Percentiles rank a stretch among this genome's conserved stretches.
Conservation (phyloP, 73 alveolate species). For the Stentor coeruleus region DNA sequence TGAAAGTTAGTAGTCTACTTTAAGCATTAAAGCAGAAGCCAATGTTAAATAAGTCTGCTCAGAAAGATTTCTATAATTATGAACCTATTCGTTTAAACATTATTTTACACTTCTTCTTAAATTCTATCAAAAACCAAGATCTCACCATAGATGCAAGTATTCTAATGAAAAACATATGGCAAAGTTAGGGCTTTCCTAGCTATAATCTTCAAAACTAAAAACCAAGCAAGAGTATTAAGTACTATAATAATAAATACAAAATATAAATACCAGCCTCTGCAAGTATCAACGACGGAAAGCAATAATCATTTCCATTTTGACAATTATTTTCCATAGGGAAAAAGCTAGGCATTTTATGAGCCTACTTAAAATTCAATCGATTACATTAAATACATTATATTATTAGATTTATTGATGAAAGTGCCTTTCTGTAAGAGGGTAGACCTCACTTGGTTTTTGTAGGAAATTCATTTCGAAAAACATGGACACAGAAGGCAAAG, state of each 20-base stretch:
- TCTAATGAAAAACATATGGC: constrained; percentile 17
- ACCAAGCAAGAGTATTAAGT: constrained; percentile 1
- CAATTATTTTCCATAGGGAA: no score
- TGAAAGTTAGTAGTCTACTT: neutral
- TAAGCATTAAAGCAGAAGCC: neutral
- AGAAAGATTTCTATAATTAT: neutral
- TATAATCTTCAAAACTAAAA: neutral
- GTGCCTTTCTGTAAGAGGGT: neutral
- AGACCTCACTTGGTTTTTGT: neutral
- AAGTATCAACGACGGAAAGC: no score
- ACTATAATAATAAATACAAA: neutral
- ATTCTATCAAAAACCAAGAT: neutral
- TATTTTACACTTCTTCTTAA: neutral
- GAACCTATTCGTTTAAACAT: neutral
- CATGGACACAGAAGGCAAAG: neutral
- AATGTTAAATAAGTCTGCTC: neutral
- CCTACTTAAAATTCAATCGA: neutral
- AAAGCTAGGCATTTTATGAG: no score
- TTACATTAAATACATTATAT: no score
- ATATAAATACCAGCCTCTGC: neutral
- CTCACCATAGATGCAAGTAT: constrained; percentile 8
- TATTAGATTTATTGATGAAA: neutral
- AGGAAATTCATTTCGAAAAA: neutral
- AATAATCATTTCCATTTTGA: neutral
- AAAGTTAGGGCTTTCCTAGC: neutral